Percentiles rank a stretch among this genome's conserved stretches.
phyloP scores from a whole-genome alignment of 148 eudicot species.

The Spergularia marina region DNA sequence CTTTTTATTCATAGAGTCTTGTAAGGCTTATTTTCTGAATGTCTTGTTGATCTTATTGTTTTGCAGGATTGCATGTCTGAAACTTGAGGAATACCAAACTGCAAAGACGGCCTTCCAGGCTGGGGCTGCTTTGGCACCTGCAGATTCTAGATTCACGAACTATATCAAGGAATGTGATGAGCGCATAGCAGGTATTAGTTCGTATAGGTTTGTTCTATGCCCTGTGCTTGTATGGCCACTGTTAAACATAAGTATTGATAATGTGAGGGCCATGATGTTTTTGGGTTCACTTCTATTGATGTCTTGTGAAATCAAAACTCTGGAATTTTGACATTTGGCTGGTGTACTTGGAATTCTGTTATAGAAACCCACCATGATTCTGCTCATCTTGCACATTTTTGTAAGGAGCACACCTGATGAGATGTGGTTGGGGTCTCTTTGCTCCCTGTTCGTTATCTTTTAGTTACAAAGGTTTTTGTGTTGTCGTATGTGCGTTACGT shows the following conservation, averaged over 20 bases:
- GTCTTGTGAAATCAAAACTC: not conserved
- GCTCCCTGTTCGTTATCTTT: not conserved
- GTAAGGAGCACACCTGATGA: not conserved
- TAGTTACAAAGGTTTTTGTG: not conserved
- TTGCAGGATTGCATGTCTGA: constrained; percentile 69
- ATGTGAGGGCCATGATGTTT: not conserved
- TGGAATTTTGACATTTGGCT: not conserved
- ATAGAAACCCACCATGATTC: not conserved
- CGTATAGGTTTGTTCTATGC: not conserved
- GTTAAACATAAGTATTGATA: not conserved
- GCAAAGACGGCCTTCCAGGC: constrained; percentile 78
- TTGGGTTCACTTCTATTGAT: not conserved
- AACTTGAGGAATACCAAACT: constrained; percentile 94
- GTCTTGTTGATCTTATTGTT: not conserved
- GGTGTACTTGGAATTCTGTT: not conserved
- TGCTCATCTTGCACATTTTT: not conserved
- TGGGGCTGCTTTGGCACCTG: constrained; percentile 72
- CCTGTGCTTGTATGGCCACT: not conserved
- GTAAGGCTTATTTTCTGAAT: not conserved
- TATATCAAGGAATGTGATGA: constrained; percentile 79
- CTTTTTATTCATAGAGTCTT: not conserved
- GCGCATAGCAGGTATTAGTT: constrained; percentile 71
- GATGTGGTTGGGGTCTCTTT: not conserved
- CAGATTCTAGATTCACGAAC: constrained; percentile 67
- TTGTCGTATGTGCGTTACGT: not conserved